Base-by-base conservation (phyloP, 1,284 basidiomycete genomes). In the Moesziomyces sp. region DNA sequence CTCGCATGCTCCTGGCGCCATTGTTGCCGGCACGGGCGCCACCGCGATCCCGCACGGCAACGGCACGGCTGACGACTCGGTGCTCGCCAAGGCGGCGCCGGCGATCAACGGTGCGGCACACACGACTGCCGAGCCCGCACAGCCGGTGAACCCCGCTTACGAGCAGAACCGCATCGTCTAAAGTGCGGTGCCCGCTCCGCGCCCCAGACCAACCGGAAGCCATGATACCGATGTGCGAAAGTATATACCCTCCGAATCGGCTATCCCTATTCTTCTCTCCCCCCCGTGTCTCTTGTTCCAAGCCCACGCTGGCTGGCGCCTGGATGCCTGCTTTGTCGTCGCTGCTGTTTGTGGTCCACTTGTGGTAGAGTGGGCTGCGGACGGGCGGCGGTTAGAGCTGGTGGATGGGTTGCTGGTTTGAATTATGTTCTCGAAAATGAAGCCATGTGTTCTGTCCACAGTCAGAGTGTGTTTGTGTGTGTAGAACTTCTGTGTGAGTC, bases 31-130 rank as follows among this genome's bases (percentile, higher is more conserved):
- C n/a, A 69, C 66, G 26, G 66, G 66, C 19, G 66, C 66, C 13
- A 64, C 73, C n/a, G 57, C 67, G 16, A 7, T 71, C n/a, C 38
- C 46, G 11, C 26, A 45, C 52, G 47, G 42, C 21, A 46, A 51
- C 43, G 56, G 52, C 28, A 26, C 23, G 28, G 45, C 52, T n/a
- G 60, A 69, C 26, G 68, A 53, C 6, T 58, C 62, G 53, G 23
- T 50, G 58, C 14, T 38, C 18, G 48, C 51, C 58, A 70, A 74
- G 67, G 49, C 66, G 18, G 72, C 69, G 5, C 69, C 69, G 18
- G 69, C 69, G 5, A 72, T 72, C 70, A 64, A 64, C 64, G 64
- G 64, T n/a, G 70, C 70, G 52, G 58, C 59, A n/a, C 59, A 66
- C 56, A 67, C 21, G 47, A 11, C 23, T 14, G 35, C 44, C 16